A percentile compares a stretch with the other conserved stretches of the same genome.
phyloP scores from a whole-genome alignment of 129 eudicot genomes.

The Rutidosis leptorrhynchoides region DNA sequence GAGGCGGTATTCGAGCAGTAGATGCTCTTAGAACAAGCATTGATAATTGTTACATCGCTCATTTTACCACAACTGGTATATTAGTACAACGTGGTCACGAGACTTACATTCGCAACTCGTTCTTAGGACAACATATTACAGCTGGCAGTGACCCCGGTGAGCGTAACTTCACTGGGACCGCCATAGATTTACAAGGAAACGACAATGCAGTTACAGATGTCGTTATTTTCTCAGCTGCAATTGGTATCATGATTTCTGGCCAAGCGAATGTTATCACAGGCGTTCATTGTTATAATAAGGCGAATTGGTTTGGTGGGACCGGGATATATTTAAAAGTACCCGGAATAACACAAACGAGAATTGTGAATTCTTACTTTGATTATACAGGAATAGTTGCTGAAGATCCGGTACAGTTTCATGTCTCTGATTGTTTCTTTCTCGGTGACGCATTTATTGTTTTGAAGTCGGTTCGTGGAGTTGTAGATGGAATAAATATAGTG shows the following conservation, averaged over 20 bases:
- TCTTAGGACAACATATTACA: constrained; percentile 72
- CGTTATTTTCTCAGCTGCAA: constrained; percentile 69
- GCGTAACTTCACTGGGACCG: constrained; percentile 72
- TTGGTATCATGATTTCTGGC: constrained; percentile 63
- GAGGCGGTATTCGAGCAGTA: constrained; percentile 57
- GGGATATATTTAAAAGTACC: constrained; percentile 66
- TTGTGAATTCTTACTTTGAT: constrained; percentile 70
- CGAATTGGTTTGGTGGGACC: constrained; percentile 70
- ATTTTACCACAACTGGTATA: constrained; percentile 64
- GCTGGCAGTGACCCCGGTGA: constrained; percentile 69
- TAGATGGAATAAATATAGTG: constrained; percentile 57
- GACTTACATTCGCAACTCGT: constrained; percentile 59
- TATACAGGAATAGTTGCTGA: constrained; percentile 76
- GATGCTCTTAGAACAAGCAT: constrained; percentile 65
- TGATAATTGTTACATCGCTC: constrained; percentile 73
- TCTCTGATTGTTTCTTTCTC: constrained; percentile 62
- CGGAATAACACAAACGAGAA: constrained; percentile 74
- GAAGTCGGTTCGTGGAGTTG: constrained; percentile 61
- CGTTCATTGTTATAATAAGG: constrained; percentile 87
- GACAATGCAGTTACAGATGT: constrained; percentile 76
- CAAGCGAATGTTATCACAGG: constrained; percentile 73
- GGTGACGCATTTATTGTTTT: constrained; percentile 62
- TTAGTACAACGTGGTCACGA: constrained; percentile 72
- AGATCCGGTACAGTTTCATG: constrained; percentile 74
- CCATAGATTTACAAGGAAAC: constrained; percentile 55